Percentiles rank a stretch among this genome's conserved stretches.
These are phyloP conservation scores for Selaginella moellendorffii DNA, from an alignment of 75 land plant species.

Conservation along the genomic window DNA sequence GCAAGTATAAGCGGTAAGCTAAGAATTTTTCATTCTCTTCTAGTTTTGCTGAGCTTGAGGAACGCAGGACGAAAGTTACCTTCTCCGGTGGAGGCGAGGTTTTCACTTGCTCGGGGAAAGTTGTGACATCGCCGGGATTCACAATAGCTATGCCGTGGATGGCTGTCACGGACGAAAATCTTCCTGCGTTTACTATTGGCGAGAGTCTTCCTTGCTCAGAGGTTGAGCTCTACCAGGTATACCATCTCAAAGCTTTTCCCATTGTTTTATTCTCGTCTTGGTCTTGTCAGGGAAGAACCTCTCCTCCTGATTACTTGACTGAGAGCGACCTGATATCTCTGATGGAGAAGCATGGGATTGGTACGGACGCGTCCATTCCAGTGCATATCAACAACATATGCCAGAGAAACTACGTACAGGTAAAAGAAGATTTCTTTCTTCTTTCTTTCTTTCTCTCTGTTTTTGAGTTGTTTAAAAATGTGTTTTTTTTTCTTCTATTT, in stretches of 20 bases:
- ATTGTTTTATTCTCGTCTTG: neutral
- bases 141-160: conserved; percentile 96
- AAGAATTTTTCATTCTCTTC: neutral
- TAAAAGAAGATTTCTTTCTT: conserved; percentile 6
- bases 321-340: conserved; percentile 96
- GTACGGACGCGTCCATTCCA: conserved; percentile 95
- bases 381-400: conserved; percentile 97
- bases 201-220: conserved; percentile 46
- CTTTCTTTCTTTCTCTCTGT: neutral
- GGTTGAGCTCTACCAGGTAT: conserved; percentile 76
- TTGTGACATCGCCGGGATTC: conserved; percentile 55
- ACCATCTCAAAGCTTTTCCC: neutral
- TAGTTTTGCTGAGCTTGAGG: no score
- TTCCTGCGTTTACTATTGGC: conserved; percentile 54
- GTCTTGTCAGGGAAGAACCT: conserved; percentile 58
- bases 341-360: conserved; percentile 97
- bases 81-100: conserved; percentile 59
- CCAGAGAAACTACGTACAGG: conserved; percentile 99
- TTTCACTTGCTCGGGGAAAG: conserved; percentile 54
- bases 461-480: neutral
- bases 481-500: no score
- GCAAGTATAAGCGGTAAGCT: conserved; percentile 68
- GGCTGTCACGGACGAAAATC: conserved; percentile 58
- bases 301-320: conserved; percentile 81
- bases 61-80: conserved; percentile 70